Evolutionary conservation across 352 stramenopile species (phyloP).

Genomic region (Phytophthora meadii): DNA sequence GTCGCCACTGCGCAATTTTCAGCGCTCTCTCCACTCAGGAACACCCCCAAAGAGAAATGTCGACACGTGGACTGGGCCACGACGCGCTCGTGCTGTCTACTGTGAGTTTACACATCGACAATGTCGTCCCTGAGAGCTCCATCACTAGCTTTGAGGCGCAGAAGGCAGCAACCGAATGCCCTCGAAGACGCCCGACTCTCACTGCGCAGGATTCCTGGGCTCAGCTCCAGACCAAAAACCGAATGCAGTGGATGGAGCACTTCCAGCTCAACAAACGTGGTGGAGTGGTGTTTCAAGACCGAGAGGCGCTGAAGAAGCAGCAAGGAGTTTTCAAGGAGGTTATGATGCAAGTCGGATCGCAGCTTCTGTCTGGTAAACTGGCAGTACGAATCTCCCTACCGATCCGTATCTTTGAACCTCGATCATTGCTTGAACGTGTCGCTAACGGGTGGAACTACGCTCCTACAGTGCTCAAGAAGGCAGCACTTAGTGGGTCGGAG

Average conservation of each 20-base stretch:
- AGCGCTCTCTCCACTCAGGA: background rate
- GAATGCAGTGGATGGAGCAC: slow-evolving; percentile 60
- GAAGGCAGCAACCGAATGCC: slow-evolving; percentile 29
- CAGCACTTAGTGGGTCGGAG: slow-evolving; percentile 50
- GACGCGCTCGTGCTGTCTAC: slow-evolving; percentile 45
- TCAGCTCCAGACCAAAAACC: slow-evolving; percentile 56
- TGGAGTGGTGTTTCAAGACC: slow-evolving; percentile 69
- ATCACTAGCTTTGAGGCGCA: slow-evolving; percentile 37
- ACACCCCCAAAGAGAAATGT: slow-evolving; percentile 11
- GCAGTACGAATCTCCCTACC: slow-evolving; percentile 76
- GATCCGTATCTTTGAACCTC: slow-evolving; percentile 80
- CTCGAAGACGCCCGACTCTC: slow-evolving; percentile 15
- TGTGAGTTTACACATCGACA: slow-evolving; percentile 66
- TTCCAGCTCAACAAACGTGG: slow-evolving; percentile 82
- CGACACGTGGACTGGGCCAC: slow-evolving; percentile 16
- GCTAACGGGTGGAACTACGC: slow-evolving; percentile 81
- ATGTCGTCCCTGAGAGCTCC: slow-evolving; percentile 53
- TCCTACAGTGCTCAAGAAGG: slow-evolving; percentile 78
- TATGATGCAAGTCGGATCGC: slow-evolving; percentile 76
- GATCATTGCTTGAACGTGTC: slow-evolving; percentile 76
- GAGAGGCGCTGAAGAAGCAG: slow-evolving; percentile 78
- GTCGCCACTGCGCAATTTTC: slow-evolving; percentile 22
- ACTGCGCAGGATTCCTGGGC: slow-evolving; percentile 51
- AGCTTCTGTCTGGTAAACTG: slow-evolving; percentile 73
- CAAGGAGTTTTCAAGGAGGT: slow-evolving; percentile 84